These are phyloP conservation scores for Hypomontagnella submonticulosa DNA, from an alignment of 495 filamentous ascomycete species.

Conservation along the genomic window DNA sequence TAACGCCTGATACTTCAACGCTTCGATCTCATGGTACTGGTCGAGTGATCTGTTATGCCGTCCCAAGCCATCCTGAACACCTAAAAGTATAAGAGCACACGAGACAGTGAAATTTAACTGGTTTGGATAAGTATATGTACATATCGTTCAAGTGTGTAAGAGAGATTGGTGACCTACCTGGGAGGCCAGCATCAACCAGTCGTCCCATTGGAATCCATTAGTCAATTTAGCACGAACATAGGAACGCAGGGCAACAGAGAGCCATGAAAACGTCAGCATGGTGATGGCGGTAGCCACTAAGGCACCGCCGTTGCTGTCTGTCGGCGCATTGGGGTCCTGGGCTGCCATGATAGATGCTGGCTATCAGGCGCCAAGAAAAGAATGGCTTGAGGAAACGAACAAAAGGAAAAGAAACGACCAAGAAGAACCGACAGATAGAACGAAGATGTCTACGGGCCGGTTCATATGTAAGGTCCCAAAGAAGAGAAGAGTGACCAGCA, in stretches of 20 bases:
- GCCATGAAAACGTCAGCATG: slow-evolving; percentile 48
- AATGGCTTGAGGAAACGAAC: slow-evolving; percentile 20
- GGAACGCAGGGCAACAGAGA: slow-evolving; percentile 51
- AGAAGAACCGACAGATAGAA: slow-evolving; percentile 25
- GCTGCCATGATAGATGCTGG: slow-evolving; percentile 44
- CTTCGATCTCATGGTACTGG: slow-evolving; percentile 48
- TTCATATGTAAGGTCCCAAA: slow-evolving; percentile 27
- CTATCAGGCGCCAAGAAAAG: slow-evolving; percentile 43
- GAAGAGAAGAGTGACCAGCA: slow-evolving; percentile 23
- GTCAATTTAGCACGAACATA: slow-evolving; percentile 52
- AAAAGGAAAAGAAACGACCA: slow-evolving; percentile 28
- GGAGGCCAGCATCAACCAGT: slow-evolving; percentile 56
- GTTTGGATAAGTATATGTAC: slow-evolving; percentile 10
- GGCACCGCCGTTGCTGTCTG: slow-evolving; percentile 51
- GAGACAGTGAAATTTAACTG: slow-evolving; percentile 52
- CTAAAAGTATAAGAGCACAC: slow-evolving; percentile 48
- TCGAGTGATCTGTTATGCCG: slow-evolving; percentile 51
- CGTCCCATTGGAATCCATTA: slow-evolving; percentile 53
- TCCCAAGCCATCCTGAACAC: slow-evolving; percentile 50
- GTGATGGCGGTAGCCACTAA: slow-evolving; percentile 45
- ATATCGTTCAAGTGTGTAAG: background rate
- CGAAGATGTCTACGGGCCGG: slow-evolving; percentile 18
- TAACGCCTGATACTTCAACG: slow-evolving; percentile 53
- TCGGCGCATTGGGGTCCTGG: slow-evolving; percentile 47
- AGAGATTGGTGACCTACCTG: slow-evolving; percentile 43